phyloP scores from a whole-genome alignment of 495 filamentous ascomycete genomes.

The Usnea hakonensis region DNA sequence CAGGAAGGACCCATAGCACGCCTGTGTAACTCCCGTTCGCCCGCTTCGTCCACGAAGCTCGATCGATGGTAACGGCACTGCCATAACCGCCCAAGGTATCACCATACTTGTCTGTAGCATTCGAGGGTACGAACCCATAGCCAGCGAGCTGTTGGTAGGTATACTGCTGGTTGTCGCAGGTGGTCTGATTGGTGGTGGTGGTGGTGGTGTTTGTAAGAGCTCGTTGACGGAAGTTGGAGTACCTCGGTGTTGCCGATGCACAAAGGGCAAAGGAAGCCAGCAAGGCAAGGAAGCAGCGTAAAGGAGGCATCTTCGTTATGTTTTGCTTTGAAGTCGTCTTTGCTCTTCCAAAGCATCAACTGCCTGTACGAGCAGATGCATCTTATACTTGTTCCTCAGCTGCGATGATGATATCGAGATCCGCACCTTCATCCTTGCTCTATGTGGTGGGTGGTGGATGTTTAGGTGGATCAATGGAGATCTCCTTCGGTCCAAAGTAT shows the following conservation, averaged over 20 bases:
- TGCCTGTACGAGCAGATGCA: background rate
- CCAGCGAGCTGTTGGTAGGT: slow-evolving; percentile 63
- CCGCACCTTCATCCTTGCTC: background rate
- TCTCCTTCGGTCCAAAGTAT: no score
- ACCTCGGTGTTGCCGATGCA: slow-evolving; percentile 1
- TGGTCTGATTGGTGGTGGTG: slow-evolving; percentile 42
- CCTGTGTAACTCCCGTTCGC: slow-evolving; percentile 51
- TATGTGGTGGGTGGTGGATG: background rate
- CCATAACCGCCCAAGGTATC: slow-evolving; percentile 68
- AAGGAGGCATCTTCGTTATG: background rate
- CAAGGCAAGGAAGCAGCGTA: slow-evolving; percentile 1
- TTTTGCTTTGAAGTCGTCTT: background rate
- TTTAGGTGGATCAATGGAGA: background rate
- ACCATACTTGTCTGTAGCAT: slow-evolving; percentile 60
- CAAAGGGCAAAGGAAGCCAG: background rate
- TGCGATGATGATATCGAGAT: background rate
- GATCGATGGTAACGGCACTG: slow-evolving; percentile 58
- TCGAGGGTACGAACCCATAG: slow-evolving; percentile 54
- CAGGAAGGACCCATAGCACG: slow-evolving; percentile 57
- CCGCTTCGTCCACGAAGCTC: slow-evolving; percentile 53
- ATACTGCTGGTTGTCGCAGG: slow-evolving; percentile 58
- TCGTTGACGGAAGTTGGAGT: background rate
- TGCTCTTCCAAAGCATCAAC: background rate
- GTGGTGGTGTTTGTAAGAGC: background rate
- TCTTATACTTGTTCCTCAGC: background rate